Evolutionary conservation across 176 grass and related monocot genomes (phyloP), one percentile per base, ranked within the genome.

Genomic region (Triticum monococcum): DNA sequence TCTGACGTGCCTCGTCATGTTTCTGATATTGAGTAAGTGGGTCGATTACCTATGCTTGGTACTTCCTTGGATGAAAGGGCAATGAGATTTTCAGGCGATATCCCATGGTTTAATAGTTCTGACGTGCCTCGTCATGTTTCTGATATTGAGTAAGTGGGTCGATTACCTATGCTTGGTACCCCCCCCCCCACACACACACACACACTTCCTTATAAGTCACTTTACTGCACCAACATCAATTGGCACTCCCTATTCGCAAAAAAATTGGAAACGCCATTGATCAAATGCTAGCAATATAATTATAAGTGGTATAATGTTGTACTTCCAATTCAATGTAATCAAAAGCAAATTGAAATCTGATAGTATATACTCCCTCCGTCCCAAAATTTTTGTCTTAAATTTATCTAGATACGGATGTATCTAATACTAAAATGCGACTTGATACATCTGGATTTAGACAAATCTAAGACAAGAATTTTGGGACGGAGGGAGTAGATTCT

Each of bases 1-100:
- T 87, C 80, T 59, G 80, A 87, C 32, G 80, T 5, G 10, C 89
- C 89, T 66, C 57, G 61, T 82, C 85, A 92, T 81, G 26, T 38
- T 23, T 16, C 67, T 17, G 50, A 87, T 79, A 54, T 13, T 9
- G 84, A 83, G 89, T 90, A 83, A 87, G 89, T 87, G 61, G 4
- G 9, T 43, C 11, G 10, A 72, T 30, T 62, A 83, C 12, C 32
- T 33, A 33, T 33, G 32, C n/a, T n/a, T n/a, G n/a, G n/a, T n/a
- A n/a, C n/a, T n/a, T n/a, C n/a, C n/a, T n/a, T n/a, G n/a, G n/a
- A n/a, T n/a, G n/a, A n/a, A n/a, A n/a, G n/a, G n/a, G n/a, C n/a
- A n/a, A n/a, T n/a, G n/a, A n/a, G n/a, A n/a, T n/a, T n/a, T n/a
- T n/a, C n/a, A n/a, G n/a, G n/a, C 3, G 31, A 32, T 32, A 32